These are phyloP conservation scores for Evernia prunastri DNA, from an alignment of 495 filamentous ascomycete genomes.

Conservation along the genomic window DNA sequence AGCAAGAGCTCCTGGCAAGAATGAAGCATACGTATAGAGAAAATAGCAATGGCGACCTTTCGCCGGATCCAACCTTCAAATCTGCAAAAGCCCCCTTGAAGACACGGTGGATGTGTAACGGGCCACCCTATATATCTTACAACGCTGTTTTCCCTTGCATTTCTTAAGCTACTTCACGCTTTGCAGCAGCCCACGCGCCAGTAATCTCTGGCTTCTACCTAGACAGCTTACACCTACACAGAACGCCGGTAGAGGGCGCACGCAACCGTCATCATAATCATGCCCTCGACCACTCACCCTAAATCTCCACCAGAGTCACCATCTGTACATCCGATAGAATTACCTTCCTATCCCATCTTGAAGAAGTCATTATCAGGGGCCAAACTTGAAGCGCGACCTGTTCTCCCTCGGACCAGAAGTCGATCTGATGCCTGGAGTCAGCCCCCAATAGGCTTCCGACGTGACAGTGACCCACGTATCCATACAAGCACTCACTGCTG, in stretches of 20 bases:
- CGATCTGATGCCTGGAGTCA: conserved; percentile 3
- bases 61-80: no score
- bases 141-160: background rate
- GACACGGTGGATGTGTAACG: background rate
- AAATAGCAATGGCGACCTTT: background rate
- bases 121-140: background rate
- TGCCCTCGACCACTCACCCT: background rate
- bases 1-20: background rate
- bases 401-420: background rate
- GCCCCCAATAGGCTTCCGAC: background rate
- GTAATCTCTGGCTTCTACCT: background rate
- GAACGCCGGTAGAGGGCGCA: background rate
- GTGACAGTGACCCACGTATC: background rate
- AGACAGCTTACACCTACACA: background rate
- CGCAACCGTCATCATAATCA: background rate
- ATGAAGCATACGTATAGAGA: background rate
- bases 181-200: background rate
- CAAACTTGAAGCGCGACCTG: background rate
- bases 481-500: background rate
- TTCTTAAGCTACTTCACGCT: background rate
- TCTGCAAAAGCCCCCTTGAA: background rate
- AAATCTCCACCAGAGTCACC: background rate
- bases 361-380: conserved; percentile 1
- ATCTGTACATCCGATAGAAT: background rate
- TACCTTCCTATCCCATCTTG: background rate